A percentile compares a stretch with the other conserved stretches of the same genome.
These are phyloP conservation scores for Anisodus tanguticus DNA, from an alignment of 257 asterid genomes.

Conservation along the genomic window DNA sequence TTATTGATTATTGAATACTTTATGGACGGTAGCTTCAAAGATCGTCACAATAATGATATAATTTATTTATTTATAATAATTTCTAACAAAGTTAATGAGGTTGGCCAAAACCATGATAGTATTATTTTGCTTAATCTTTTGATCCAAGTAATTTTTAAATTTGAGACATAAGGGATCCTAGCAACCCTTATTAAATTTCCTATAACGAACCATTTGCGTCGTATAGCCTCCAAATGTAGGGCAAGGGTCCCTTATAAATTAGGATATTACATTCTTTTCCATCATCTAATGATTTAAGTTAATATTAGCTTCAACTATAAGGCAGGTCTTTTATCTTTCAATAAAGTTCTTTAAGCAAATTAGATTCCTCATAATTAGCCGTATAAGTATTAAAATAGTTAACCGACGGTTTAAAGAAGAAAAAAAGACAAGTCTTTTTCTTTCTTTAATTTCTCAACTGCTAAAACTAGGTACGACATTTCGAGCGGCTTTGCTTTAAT, in stretches of 20 bases:
- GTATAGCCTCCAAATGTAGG: not conserved
- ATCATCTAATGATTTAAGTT: not conserved
- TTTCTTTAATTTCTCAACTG: not conserved
- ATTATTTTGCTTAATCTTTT: not conserved
- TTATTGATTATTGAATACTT: not conserved
- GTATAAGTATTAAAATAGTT: not conserved
- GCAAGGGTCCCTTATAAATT: not conserved
- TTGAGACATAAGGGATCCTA: constrained; percentile 5
- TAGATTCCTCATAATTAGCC: constrained; percentile 20
- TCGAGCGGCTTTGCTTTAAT: too few species aligned
- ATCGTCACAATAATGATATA: constrained; percentile 7
- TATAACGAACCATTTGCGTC: not conserved
- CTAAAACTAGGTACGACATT: not conserved
- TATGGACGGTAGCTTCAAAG: constrained; percentile 22
- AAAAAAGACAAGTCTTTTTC: not conserved
- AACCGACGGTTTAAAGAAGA: constrained; percentile 22
- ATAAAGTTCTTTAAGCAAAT: constrained; percentile 20
- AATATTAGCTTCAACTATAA: constrained; percentile 4
- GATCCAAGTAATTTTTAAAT: not conserved
- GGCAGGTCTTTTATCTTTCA: not conserved
- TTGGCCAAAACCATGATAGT: constrained; percentile 7
- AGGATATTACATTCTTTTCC: constrained; percentile 5
- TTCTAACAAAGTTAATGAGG: not conserved
- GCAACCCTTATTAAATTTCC: not conserved
- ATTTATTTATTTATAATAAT: constrained; percentile 1